phyloP scores from a whole-genome alignment of 805 yeast species.

The Ogataea pini region DNA sequence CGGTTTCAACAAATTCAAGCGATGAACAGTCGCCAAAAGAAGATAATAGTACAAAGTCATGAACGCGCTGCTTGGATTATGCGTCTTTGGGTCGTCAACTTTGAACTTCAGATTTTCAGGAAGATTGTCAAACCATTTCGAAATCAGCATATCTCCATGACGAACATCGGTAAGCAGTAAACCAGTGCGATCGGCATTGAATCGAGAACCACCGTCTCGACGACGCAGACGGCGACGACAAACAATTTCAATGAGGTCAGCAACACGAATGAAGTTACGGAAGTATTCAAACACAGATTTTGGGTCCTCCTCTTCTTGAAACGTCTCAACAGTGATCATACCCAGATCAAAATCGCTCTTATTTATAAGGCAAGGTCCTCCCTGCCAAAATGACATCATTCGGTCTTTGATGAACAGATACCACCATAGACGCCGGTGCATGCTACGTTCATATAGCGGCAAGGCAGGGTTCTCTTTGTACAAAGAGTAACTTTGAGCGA shows the following conservation, averaged over 20 bases:
- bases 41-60: conserved; percentile 71
- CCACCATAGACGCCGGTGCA: conserved; percentile 74
- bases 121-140: conserved; percentile 67
- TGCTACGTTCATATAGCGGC: conserved; percentile 30
- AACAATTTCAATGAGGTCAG: conserved; percentile 17
- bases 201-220: not conserved
- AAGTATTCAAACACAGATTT: conserved; percentile 1
- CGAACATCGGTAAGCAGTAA: conserved; percentile 28
- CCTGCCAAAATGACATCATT: conserved; percentile 56
- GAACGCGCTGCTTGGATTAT: conserved; percentile 52
- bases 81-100: conserved; percentile 42
- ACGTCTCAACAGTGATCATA: conserved; percentile 53
- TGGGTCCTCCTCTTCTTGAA: conserved; percentile 7
- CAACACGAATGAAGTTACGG: conserved; percentile 13
- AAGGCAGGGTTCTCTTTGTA: conserved; percentile 8
- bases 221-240: not conserved
- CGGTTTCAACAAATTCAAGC: conserved; percentile 35
- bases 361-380: conserved; percentile 67
- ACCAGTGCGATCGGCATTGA: not conserved
- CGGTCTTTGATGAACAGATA: conserved; percentile 65
- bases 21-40: conserved; percentile 61
- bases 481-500: conserved; percentile 74
- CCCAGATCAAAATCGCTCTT: conserved; percentile 47
- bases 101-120: conserved; percentile 63
- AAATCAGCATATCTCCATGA: conserved; percentile 72